Conservation (phyloP, 2,329 filamentous ascomycete genomes). For the Scleromitrula shiraiana region DNA sequence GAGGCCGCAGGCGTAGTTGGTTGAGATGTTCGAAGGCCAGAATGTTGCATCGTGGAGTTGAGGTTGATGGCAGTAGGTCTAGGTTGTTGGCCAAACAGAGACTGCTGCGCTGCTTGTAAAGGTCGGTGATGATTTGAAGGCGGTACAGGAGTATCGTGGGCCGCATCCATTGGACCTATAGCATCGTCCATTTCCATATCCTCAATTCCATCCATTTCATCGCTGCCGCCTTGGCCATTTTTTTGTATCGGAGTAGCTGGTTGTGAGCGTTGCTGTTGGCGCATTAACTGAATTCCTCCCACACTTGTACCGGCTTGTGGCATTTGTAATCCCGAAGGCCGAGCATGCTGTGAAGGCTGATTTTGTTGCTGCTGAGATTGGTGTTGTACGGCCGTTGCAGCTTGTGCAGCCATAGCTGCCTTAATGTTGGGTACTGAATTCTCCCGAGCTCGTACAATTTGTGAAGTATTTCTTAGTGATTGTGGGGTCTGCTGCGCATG, state of each 20-base stretch:
- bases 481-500: constrained; percentile 64
- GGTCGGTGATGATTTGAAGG: constrained; percentile 40
- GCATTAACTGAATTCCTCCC: constrained; percentile 29
- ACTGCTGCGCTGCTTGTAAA: constrained; percentile 61
- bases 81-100: constrained; percentile 55
- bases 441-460: constrained; percentile 35
- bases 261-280: constrained; percentile 29
- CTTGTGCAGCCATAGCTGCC: constrained; percentile 31
- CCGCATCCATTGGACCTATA: constrained; percentile 56
- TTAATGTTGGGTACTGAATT: constrained; percentile 40
- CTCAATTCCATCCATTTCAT: constrained; percentile 77
- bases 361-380: constrained; percentile 35
- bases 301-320: constrained; percentile 24
- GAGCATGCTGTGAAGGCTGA: constrained; percentile 17
- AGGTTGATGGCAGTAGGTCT: constrained; percentile 73
- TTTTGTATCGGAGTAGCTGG: constrained; percentile 27
- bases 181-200: constrained; percentile 97
- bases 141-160: constrained; percentile 38
- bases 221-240: constrained; percentile 24
- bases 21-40: constrained; percentile 76
- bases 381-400: constrained; percentile 37
- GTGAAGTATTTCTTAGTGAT: constrained; percentile 34
- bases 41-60: constrained; percentile 58
- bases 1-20: constrained; percentile 76
- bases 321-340: constrained; percentile 24